Conservation (phyloP, 129 eudicot genomes). For the Oenanthe sinensis region DNA sequence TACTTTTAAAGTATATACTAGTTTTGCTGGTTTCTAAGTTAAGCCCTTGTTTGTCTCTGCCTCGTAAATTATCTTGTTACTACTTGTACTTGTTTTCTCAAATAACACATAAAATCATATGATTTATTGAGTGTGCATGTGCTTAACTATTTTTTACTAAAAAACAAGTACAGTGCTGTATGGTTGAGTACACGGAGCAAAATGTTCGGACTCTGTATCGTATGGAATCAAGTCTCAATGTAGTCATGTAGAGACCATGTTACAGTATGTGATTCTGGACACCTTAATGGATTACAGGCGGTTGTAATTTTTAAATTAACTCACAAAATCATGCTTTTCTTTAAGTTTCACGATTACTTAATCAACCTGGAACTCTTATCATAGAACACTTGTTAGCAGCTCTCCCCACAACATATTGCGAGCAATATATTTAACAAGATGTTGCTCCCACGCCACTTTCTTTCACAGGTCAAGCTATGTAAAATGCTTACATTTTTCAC, state of each 20-base stretch:
- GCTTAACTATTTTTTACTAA: neutral
- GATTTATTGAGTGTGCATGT: slow-evolving; percentile 6
- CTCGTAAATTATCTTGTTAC: slow-evolving; percentile 12
- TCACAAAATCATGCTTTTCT: too few species aligned
- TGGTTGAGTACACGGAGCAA: neutral
- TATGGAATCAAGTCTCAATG: neutral
- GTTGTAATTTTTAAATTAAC: too few species aligned
- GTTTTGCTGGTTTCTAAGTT: slow-evolving; percentile 12
- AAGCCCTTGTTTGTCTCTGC: slow-evolving; percentile 2
- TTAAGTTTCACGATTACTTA: too few species aligned
- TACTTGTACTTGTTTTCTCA: neutral
- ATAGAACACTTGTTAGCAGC: too few species aligned
- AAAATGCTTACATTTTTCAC: neutral
- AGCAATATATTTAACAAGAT: too few species aligned
- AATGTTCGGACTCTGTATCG: neutral
- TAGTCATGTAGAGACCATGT: neutral
- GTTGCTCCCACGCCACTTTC: too few species aligned
- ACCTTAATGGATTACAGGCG: too few species aligned
- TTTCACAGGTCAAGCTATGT: neutral
- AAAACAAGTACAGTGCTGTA: neutral
- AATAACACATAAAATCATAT: neutral
- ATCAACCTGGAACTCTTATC: too few species aligned
- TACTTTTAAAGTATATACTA: slow-evolving; percentile 10
- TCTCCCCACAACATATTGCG: too few species aligned
- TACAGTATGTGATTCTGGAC: neutral